A percentile compares a stretch with the other conserved stretches of the same genome.
Conservation (phyloP, 1,284 basidiomycete species). For the Moniliophthora roreri region DNA sequence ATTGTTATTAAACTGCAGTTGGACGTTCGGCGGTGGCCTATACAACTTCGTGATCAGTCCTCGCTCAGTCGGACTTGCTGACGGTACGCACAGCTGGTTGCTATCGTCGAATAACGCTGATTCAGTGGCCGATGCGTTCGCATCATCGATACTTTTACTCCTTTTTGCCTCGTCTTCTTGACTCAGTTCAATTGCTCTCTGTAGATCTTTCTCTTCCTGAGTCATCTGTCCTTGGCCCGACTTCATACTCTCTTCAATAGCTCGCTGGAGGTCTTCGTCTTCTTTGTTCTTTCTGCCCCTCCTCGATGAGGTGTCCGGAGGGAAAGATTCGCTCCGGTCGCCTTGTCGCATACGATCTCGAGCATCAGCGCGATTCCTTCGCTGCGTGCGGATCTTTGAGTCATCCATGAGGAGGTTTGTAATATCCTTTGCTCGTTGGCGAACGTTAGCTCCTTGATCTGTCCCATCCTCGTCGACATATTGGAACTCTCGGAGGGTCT, state of each 20-base stretch:
- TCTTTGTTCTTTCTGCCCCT: conserved; percentile 30
- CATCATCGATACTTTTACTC: conserved; percentile 68
- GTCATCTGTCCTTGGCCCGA: conserved; percentile 31
- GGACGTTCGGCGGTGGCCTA: conserved; percentile 28
- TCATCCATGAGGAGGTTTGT: conserved; percentile 95
- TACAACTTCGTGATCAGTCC: conserved; percentile 7
- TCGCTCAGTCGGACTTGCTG: not conserved
- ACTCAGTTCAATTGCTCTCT: conserved; percentile 82
- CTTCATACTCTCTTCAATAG: conserved; percentile 32
- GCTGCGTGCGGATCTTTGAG: conserved; percentile 80
- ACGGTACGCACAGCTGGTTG: conserved; percentile 58
- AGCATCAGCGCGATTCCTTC: conserved; percentile 86
- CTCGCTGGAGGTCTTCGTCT: conserved; percentile 51
- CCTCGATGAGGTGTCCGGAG: conserved; percentile 14
- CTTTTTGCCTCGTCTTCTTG: conserved; percentile 85
- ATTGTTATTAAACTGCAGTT: conserved; percentile 37
- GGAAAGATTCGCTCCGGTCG: not conserved
- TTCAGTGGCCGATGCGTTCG: conserved; percentile 48
- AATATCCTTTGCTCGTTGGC: conserved; percentile 99
- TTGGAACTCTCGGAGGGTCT: conserved; percentile 99
- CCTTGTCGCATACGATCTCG: conserved; percentile 80
- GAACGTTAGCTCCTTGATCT: conserved; percentile 97
- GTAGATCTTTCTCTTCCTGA: conserved; percentile 81
- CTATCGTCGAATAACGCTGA: conserved; percentile 85
- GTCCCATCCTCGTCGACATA: conserved; percentile 95